Evolutionary conservation across 768 basidiomycete genomes (phyloP).

Genomic region (Serendipita sp.): DNA sequence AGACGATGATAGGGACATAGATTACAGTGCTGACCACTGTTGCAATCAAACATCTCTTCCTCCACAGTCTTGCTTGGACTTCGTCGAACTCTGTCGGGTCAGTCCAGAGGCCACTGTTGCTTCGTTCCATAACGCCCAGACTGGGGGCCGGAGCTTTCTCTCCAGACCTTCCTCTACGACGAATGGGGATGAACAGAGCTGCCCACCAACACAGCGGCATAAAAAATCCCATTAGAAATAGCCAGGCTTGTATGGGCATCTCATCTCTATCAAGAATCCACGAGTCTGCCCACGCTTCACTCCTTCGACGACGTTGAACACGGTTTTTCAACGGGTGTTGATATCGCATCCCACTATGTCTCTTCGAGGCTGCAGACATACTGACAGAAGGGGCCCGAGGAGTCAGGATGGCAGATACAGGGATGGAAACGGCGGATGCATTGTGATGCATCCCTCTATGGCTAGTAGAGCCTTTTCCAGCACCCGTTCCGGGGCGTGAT

Average conservation of each 20-base stretch:
- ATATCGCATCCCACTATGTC: neutral
- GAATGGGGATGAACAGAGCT: neutral
- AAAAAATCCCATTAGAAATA: neutral
- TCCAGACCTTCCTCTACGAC: neutral
- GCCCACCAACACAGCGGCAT: neutral
- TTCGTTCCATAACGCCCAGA: neutral
- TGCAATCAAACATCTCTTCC: neutral
- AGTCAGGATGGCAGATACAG: neutral
- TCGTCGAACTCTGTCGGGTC: neutral
- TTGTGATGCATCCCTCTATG: neutral
- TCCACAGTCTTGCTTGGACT: neutral
- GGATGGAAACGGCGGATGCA: neutral
- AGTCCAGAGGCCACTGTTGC: neutral
- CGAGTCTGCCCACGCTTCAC: neutral
- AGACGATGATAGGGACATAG: constrained; percentile 4
- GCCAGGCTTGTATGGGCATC: constrained; percentile 1
- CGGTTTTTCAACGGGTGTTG: neutral
- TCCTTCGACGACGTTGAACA: neutral
- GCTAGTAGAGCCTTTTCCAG: neutral
- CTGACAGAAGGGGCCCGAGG: neutral
- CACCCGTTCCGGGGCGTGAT: neutral
- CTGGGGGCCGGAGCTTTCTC: neutral
- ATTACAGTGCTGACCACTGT: neutral
- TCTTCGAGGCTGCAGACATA: neutral
- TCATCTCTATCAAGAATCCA: constrained; percentile 2